Evolutionary conservation across 371 early-diverging fungal genomes (phyloP).

Genomic region (Apophysomyces ossiformis): DNA sequence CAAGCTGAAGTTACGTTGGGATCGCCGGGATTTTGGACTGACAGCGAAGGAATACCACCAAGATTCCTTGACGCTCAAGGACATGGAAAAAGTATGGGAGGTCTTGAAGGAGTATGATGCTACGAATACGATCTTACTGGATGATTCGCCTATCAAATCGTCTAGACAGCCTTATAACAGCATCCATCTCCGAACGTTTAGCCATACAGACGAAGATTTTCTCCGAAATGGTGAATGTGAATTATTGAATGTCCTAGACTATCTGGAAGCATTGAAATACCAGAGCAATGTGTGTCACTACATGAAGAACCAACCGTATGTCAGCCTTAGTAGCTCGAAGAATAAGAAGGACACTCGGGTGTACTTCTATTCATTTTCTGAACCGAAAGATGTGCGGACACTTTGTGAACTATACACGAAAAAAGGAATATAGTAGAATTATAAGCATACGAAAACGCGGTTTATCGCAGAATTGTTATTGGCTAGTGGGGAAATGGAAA

Average conservation of each 20-base stretch:
- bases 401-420: not conserved
- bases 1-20: conserved; percentile 61
- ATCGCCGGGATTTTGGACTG: conserved; percentile 62
- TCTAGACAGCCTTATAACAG: conserved; percentile 67
- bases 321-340: not conserved
- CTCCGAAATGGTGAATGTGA: conserved; percentile 47
- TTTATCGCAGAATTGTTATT: too few relatives aligned
- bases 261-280: conserved; percentile 47
- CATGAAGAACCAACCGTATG: conserved; percentile 53
- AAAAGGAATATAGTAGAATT: not conserved
- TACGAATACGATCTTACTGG: conserved; percentile 71
- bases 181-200: conserved; percentile 42
- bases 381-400: not conserved
- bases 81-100: conserved; percentile 61
- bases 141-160: conserved; percentile 70
- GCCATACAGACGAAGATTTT: conserved; percentile 23
- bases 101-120: conserved; percentile 48
- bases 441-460: not conserved
- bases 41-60: conserved; percentile 42
- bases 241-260: conserved; percentile 49
- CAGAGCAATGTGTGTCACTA: conserved; percentile 59
- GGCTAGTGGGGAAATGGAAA: too few relatives aligned
- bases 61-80: conserved; percentile 67
- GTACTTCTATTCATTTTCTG: not conserved
- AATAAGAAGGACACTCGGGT: not conserved